Conservation (phyloP, 805 yeast species). For the Saccharomycopsis fodiens region DNA sequence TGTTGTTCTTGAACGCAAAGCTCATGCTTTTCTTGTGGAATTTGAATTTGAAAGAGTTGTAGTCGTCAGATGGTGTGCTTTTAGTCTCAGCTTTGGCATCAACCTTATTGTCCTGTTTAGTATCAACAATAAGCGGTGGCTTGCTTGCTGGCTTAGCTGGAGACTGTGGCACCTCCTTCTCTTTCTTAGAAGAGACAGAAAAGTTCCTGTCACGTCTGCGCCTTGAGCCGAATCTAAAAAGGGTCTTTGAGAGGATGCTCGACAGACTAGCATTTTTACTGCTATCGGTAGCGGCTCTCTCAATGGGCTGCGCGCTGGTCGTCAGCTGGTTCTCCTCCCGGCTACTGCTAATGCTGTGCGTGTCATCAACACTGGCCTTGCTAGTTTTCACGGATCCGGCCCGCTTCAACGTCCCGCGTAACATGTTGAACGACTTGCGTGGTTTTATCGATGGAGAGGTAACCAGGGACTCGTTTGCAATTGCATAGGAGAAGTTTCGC, state of each 20-base stretch:
- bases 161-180: background rate
- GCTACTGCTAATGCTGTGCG: background rate
- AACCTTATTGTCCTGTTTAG: background rate
- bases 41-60: conserved; percentile 9
- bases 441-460: background rate
- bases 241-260: background rate
- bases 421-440: conserved; percentile 5
- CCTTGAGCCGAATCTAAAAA: background rate
- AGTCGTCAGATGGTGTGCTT: background rate
- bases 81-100: background rate
- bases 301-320: background rate
- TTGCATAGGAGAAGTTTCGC: background rate
- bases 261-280: background rate
- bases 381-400: conserved; percentile 1
- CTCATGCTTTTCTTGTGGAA: conserved; percentile 12
- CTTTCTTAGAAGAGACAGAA: conserved; percentile 1
- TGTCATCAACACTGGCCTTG: background rate
- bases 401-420: conserved; percentile 1
- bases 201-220: background rate
- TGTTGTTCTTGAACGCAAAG: conserved; percentile 3
- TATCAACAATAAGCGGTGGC: background rate
- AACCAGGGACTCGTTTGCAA: background rate
- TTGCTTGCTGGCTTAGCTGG: too few relatives aligned
- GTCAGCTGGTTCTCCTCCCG: background rate
- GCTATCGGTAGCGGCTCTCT: background rate